Evolutionary conservation across 345 rosid genomes (phyloP).

Genomic region (Eucalyptus marginata): DNA sequence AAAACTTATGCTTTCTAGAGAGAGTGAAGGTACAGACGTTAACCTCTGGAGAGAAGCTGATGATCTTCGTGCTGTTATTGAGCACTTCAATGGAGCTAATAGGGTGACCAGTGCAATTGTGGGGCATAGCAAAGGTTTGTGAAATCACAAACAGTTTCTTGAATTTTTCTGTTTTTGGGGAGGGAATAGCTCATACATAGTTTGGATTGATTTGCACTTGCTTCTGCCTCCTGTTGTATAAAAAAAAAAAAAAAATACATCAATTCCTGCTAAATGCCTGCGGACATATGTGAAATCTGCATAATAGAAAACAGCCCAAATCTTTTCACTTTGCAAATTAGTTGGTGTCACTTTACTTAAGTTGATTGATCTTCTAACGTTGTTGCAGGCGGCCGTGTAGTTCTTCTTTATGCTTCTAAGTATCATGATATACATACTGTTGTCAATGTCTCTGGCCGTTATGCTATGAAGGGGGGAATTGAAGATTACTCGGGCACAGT

Average conservation of each 20-base stretch:
- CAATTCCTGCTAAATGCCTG: background rate
- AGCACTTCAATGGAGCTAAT: background rate
- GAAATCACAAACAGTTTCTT: background rate
- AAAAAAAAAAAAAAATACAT: no score
- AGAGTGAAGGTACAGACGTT: conserved; percentile 74
- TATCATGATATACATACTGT: conserved; percentile 46
- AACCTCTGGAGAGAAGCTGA: conserved; percentile 65
- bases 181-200: background rate
- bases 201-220: background rate
- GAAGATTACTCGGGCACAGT: conserved; percentile 49
- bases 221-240: background rate
- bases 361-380: background rate
- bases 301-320: background rate
- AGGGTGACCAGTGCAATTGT: background rate
- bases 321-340: background rate
- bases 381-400: conserved; percentile 67
- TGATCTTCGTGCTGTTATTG: conserved; percentile 7
- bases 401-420: conserved; percentile 77
- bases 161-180: background rate
- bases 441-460: conserved; percentile 66
- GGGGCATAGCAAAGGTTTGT: conserved; percentile 4
- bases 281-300: background rate
- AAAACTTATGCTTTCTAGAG: conserved; percentile 22
- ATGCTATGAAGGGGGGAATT: conserved; percentile 51
- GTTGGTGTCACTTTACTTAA: background rate